These are phyloP conservation scores for Scheffersomyces amazonensis DNA, from an alignment of 805 yeast species.

Conservation along the genomic window DNA sequence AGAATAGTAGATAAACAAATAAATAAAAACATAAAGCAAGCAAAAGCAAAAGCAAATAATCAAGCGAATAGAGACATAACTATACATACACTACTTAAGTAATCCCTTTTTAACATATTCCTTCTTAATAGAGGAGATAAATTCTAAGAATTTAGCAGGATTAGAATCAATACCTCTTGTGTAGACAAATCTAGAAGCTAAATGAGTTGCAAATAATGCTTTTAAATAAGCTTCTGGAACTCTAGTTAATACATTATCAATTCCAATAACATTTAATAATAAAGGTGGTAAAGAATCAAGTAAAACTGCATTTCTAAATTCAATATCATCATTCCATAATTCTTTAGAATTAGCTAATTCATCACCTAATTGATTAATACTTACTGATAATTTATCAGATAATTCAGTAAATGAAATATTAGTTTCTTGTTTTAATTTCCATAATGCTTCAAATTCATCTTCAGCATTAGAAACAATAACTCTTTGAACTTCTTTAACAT, in stretches of 20 bases:
- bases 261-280: conserved; percentile 62
- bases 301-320: conserved; percentile 75
- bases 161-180: conserved; percentile 76
- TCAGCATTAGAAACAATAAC: conserved; percentile 76
- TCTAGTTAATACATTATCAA: conserved; percentile 63
- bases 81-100: conserved; percentile 11
- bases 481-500: conserved; percentile 79
- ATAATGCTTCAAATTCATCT: conserved; percentile 80
- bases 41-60: not conserved
- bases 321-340: conserved; percentile 78
- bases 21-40: not conserved
- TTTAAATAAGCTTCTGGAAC: conserved; percentile 86
- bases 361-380: conserved; percentile 82
- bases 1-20: not conserved
- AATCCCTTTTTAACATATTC: conserved; percentile 31
- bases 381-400: conserved; percentile 78
- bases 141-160: conserved; percentile 74
- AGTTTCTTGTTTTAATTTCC: conserved; percentile 68
- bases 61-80: not conserved
- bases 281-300: conserved; percentile 74
- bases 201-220: conserved; percentile 83
- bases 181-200: conserved; percentile 84
- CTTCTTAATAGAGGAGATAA: conserved; percentile 57
- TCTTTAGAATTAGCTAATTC: conserved; percentile 79
- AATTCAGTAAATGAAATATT: conserved; percentile 63